Conservation (phyloP, 768 basidiomycete species). For the Collybia sordida region DNA sequence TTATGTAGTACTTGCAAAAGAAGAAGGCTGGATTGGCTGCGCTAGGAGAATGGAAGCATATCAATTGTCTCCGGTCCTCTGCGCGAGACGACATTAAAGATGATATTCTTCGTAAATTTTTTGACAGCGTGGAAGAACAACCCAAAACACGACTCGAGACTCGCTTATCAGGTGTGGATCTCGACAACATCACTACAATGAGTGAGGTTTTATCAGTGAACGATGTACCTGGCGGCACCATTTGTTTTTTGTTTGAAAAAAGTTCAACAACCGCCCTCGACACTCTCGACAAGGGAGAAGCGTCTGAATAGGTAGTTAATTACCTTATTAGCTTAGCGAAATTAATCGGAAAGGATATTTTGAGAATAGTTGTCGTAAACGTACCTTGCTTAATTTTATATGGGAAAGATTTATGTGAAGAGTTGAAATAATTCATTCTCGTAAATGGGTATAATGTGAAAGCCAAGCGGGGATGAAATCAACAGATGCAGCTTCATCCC, state of each 20-base stretch:
- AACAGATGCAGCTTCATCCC: too few species aligned
- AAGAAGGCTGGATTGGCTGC: slow-evolving; percentile 69
- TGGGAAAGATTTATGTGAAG: too few species aligned
- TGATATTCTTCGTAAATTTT: slow-evolving; percentile 55
- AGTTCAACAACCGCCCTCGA: slow-evolving; percentile 27
- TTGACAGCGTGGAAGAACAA: slow-evolving; percentile 17
- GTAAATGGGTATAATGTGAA: background rate
- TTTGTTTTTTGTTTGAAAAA: slow-evolving; percentile 78
- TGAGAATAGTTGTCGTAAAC: too few species aligned
- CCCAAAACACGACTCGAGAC: slow-evolving; percentile 11
- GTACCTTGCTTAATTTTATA: too few species aligned
- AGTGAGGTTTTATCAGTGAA: slow-evolving; percentile 29
- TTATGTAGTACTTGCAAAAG: slow-evolving; percentile 58
- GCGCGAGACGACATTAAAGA: slow-evolving; percentile 59
- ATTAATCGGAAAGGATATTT: too few species aligned
- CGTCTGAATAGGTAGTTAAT: background rate
- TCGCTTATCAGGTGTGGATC: slow-evolving; percentile 44
- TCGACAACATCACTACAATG: slow-evolving; percentile 41
- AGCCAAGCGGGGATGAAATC: background rate
- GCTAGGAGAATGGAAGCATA: slow-evolving; percentile 82
- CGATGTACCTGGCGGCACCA: slow-evolving; percentile 61
- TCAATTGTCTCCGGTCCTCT: slow-evolving; percentile 61
- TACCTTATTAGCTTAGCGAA: too few species aligned
- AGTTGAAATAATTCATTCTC: background rate
- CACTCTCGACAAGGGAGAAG: slow-evolving; percentile 7